Evolutionary conservation across 2,329 filamentous ascomycete species (phyloP).

Genomic region (Aureobasidium vineae): DNA sequence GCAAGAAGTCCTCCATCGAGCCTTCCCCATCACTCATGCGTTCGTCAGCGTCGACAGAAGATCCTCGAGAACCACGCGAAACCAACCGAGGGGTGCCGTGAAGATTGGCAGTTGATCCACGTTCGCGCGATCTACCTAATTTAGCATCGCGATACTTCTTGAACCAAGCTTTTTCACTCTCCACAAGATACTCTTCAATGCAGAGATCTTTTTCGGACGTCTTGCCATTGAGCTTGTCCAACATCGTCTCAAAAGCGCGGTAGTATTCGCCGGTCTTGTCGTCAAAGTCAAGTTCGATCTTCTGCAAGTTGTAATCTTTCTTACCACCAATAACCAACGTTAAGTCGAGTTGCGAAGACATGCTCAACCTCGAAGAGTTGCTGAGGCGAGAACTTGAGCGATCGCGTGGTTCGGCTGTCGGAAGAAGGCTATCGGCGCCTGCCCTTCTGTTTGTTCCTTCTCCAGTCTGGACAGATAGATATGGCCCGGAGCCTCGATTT

Average conservation of each 20-base stretch:
- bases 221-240: constrained; percentile 55
- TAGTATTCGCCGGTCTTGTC: constrained; percentile 63
- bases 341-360: constrained; percentile 15
- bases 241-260: constrained; percentile 56
- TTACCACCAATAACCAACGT: background rate
- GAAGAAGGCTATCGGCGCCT: constrained; percentile 14
- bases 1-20: constrained; percentile 52
- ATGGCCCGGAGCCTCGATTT: constrained; percentile 2
- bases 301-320: constrained; percentile 6
- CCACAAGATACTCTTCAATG: constrained; percentile 63
- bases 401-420: background rate
- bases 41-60: constrained; percentile 41
- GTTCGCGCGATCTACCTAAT: constrained; percentile 38
- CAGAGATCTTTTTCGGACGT: constrained; percentile 60
- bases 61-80: constrained; percentile 31
- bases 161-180: constrained; percentile 68
- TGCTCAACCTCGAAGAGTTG: constrained; percentile 7
- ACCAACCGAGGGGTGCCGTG: background rate
- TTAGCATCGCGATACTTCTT: constrained; percentile 58
- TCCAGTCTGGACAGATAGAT: constrained; percentile 1
- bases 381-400: constrained; percentile 12
- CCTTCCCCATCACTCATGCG: constrained; percentile 34
- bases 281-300: constrained; percentile 50
- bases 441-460: background rate
- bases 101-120: constrained; percentile 38